Evolutionary conservation across 257 asterid genomes (phyloP).

Genomic region (Gentiana dahurica): DNA sequence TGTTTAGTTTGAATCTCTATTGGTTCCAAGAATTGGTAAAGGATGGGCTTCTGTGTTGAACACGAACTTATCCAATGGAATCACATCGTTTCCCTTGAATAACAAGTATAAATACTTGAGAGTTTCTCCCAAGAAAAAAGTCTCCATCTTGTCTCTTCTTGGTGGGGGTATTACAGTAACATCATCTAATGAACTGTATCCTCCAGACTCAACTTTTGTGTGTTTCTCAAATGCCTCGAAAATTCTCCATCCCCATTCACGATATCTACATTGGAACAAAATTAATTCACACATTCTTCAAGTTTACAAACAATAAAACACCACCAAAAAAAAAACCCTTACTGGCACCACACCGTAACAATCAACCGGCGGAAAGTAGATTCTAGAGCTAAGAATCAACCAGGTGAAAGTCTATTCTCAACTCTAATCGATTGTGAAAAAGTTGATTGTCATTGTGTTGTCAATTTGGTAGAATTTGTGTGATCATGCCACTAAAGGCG

Average conservation of each 20-base stretch:
- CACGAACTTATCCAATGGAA: conserved; percentile 80
- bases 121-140: conserved; percentile 90
- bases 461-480: too few species aligned
- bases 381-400: too few species aligned
- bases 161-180: conserved; percentile 71
- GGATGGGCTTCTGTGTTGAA: conserved; percentile 99
- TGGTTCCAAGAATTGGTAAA: conserved; percentile 44
- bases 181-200: conserved; percentile 82
- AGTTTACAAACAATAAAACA: too few species aligned
- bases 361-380: too few species aligned
- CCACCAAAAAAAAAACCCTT: too few species aligned
- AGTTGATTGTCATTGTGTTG: too few species aligned
- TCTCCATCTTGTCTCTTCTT: conserved; percentile 94
- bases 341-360: too few species aligned
- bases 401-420: too few species aligned
- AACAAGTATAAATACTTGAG: conserved; percentile 77
- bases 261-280: conserved; percentile 47
- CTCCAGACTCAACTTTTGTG: conserved; percentile 77
- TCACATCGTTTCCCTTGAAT: conserved; percentile 37
- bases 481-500: too few species aligned
- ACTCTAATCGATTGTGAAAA: too few species aligned
- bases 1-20: conserved; percentile 15
- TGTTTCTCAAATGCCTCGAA: conserved; percentile 91
- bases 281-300: background rate
- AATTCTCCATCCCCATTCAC: conserved; percentile 96